A percentile compares a stretch with the other conserved stretches of the same genome.
These are phyloP conservation scores for Medicago lupulina DNA, from an alignment of 306 rosid species.

Conservation along the genomic window DNA sequence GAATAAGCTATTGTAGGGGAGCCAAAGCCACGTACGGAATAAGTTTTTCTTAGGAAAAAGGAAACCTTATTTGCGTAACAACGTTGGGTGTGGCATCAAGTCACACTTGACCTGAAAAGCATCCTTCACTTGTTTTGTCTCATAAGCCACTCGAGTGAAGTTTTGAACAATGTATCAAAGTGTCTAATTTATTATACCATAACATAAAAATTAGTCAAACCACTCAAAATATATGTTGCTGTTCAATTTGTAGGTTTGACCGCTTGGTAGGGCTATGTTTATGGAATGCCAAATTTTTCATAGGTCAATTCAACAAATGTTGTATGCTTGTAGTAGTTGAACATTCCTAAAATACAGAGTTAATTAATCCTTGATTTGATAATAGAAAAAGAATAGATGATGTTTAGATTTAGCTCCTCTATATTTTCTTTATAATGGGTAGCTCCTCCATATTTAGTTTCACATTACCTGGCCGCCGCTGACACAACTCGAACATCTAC, in stretches of 20 bases:
- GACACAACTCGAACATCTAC: too few species aligned
- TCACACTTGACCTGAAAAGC: slow-evolving; percentile 50
- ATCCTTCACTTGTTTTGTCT: slow-evolving; percentile 54
- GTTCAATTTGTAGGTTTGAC: background rate
- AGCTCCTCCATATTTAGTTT: too few species aligned
- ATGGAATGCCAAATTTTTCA: background rate
- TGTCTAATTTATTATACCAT: background rate
- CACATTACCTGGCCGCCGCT: background rate
- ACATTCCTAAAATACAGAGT: background rate
- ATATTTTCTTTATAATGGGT: background rate
- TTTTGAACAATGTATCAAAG: slow-evolving; percentile 44
- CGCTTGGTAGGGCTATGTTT: background rate
- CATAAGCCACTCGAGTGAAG: slow-evolving; percentile 49
- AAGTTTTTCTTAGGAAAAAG: background rate
- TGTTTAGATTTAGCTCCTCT: background rate
- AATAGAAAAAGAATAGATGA: background rate
- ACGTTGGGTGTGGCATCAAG: slow-evolving; percentile 57
- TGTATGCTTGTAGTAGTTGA: background rate
- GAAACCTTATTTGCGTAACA: background rate
- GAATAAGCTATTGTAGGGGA: background rate
- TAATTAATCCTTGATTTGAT: background rate
- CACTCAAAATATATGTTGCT: background rate
- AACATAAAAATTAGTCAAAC: slow-evolving; percentile 19
- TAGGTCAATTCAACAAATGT: slow-evolving; percentile 3
- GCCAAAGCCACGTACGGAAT: background rate